A percentile compares a stretch with the other conserved stretches of the same genome.
These are phyloP conservation scores for Penicillium capsulatum DNA, from an alignment of 2,329 filamentous ascomycete genomes.

Conservation along the genomic window DNA sequence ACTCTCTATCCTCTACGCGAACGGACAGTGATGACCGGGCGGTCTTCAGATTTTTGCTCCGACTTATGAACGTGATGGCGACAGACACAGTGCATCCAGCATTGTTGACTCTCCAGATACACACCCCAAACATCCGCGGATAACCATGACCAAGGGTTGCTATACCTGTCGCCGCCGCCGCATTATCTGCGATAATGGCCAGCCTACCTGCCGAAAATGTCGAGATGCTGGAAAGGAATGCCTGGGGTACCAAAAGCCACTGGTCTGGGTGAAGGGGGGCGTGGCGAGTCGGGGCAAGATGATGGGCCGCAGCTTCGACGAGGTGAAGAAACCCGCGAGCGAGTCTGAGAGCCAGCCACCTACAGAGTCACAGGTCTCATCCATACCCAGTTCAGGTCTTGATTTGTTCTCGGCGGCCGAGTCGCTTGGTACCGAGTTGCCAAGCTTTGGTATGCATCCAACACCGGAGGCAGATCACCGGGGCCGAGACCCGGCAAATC, in stretches of 20 bases:
- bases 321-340: slow-evolving; percentile 23
- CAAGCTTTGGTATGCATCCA: slow-evolving; percentile 14
- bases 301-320: slow-evolving; percentile 52
- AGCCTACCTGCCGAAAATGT: slow-evolving; percentile 42
- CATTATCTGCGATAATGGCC: slow-evolving; percentile 43
- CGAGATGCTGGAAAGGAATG: slow-evolving; percentile 43
- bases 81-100: slow-evolving; percentile 15
- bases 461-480: slow-evolving; percentile 18
- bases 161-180: slow-evolving; percentile 45
- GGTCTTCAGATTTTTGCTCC: slow-evolving; percentile 3
- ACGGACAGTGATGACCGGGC: slow-evolving; percentile 13
- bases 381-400: slow-evolving; percentile 3
- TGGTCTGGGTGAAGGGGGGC: slow-evolving; percentile 43
- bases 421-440: slow-evolving; percentile 15
- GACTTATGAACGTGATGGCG: slow-evolving; percentile 22
- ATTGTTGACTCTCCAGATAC: slow-evolving; percentile 9
- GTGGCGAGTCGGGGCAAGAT: slow-evolving; percentile 46
- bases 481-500: slow-evolving; percentile 5
- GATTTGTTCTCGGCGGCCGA: slow-evolving; percentile 8
- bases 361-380: not conserved
- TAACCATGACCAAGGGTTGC: slow-evolving; percentile 40
- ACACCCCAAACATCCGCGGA: slow-evolving; percentile 8
- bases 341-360: slow-evolving; percentile 3
- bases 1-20: slow-evolving; percentile 13
- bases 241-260: slow-evolving; percentile 41